These are phyloP conservation scores for Neurospora terricola DNA, from an alignment of 495 filamentous ascomycete species.

Conservation along the genomic window DNA sequence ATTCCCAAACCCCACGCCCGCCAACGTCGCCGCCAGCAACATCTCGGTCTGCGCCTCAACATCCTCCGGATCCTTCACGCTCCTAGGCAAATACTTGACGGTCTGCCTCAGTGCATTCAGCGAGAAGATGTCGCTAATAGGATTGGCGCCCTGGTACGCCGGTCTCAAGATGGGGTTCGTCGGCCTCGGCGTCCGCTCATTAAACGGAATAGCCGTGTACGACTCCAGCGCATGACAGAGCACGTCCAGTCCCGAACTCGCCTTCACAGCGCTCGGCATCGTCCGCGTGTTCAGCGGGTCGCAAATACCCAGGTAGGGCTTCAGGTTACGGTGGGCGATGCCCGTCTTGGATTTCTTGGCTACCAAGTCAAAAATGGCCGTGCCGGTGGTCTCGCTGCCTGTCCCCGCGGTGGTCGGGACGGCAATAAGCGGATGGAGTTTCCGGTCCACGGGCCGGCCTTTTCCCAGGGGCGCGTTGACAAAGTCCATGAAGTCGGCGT, in stretches of 20 bases:
- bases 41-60: slow-evolving; percentile 86
- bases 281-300: slow-evolving; percentile 91
- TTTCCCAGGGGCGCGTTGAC: slow-evolving; percentile 92
- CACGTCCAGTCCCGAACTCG: slow-evolving; percentile 83
- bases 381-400: slow-evolving; percentile 91
- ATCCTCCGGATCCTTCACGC: slow-evolving; percentile 80
- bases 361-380: slow-evolving; percentile 93
- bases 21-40: slow-evolving; percentile 87
- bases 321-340: slow-evolving; percentile 87
- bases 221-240: slow-evolving; percentile 89
- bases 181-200: slow-evolving; percentile 72
- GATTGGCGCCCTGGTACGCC: slow-evolving; percentile 94
- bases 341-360: slow-evolving; percentile 85
- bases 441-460: slow-evolving; percentile 68
- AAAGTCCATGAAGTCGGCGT: slow-evolving; percentile 90
- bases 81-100: slow-evolving; percentile 82
- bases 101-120: slow-evolving; percentile 70
- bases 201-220: slow-evolving; percentile 93
- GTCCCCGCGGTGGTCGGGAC: slow-evolving; percentile 95
- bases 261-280: slow-evolving; percentile 88
- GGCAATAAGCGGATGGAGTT: slow-evolving; percentile 77
- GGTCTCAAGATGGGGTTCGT: slow-evolving; percentile 83
- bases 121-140: slow-evolving; percentile 93
- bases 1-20: slow-evolving; percentile 94
- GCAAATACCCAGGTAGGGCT: slow-evolving; percentile 91